Evolutionary conservation across 192 early-diverging fungal species (phyloP).

Genomic region (Linnemannia exigua): DNA sequence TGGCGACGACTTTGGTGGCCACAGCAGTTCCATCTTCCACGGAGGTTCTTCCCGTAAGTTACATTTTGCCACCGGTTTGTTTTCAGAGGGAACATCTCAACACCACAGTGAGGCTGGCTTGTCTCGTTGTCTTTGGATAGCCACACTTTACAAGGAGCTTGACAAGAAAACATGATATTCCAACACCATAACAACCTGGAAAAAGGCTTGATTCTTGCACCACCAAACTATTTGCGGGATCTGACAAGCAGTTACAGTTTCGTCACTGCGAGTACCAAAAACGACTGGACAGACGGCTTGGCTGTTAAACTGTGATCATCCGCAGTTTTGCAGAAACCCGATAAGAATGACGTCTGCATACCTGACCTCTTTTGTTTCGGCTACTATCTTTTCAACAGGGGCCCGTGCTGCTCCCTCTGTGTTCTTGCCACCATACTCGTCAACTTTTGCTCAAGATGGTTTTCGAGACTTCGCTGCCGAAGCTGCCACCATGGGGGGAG

Average conservation of each 20-base stretch:
- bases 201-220: too few relatives aligned
- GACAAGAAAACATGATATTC: too few relatives aligned
- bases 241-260: neutral
- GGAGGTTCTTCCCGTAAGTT: conserved; percentile 34
- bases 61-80: neutral
- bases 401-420: conserved; percentile 49
- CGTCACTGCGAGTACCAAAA: too few relatives aligned
- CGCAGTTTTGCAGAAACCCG: neutral
- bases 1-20: conserved; percentile 64
- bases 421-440: conserved; percentile 63
- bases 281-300: too few relatives aligned
- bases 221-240: neutral
- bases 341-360: neutral
- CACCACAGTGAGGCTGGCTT: neutral
- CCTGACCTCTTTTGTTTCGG: conserved; percentile 4
- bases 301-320: neutral
- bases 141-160: too few relatives aligned
- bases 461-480: conserved; percentile 79
- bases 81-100: neutral
- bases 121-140: neutral
- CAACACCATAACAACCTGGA: too few relatives aligned
- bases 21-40: conserved; percentile 17
- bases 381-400: conserved; percentile 20
- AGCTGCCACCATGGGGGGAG: conserved; percentile 67
- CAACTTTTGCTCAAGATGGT: conserved; percentile 65